phyloP scores from a whole-genome alignment of 2,329 filamentous ascomycete genomes.

The Penicillium polonicum region DNA sequence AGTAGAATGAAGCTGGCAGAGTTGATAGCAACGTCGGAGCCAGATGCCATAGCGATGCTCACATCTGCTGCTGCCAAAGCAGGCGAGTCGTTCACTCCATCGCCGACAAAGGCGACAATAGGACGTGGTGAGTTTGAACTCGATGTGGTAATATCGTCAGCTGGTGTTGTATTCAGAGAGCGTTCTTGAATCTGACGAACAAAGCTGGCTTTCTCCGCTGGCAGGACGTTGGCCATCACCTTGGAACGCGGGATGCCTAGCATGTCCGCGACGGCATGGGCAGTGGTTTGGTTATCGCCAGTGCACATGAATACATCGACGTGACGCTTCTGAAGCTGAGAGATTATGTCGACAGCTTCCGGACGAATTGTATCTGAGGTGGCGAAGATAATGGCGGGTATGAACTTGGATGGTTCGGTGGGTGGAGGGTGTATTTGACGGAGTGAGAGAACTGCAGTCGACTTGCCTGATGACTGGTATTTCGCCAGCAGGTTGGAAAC shows the following conservation, averaged over 20 bases:
- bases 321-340: constrained; percentile 61
- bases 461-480: constrained; percentile 45
- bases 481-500: constrained; percentile 37
- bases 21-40: constrained; percentile 79
- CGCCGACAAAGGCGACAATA: constrained; percentile 79
- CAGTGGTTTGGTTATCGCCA: constrained; percentile 85
- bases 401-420: constrained; percentile 26
- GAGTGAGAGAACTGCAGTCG: constrained; percentile 46
- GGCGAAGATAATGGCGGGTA: constrained; percentile 66
- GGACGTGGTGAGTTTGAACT: constrained; percentile 37
- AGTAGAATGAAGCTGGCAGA: constrained; percentile 80
- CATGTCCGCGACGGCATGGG: constrained; percentile 70
- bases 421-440: constrained; percentile 26
- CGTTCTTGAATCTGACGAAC: constrained; percentile 39
- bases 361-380: constrained; percentile 78
- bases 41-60: constrained; percentile 76
- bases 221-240: constrained; percentile 83
- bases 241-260: constrained; percentile 72
- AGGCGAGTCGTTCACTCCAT: constrained; percentile 83
- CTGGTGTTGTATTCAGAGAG: constrained; percentile 1
- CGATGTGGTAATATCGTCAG: not conserved
- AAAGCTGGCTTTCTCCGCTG: constrained; percentile 67
- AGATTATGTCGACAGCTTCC: constrained; percentile 66
- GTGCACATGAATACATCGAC: constrained; percentile 89
- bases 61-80: constrained; percentile 78